Evolutionary conservation across 2,329 filamentous ascomycete genomes (phyloP).

Genomic region (Trichoderma polysporum): DNA sequence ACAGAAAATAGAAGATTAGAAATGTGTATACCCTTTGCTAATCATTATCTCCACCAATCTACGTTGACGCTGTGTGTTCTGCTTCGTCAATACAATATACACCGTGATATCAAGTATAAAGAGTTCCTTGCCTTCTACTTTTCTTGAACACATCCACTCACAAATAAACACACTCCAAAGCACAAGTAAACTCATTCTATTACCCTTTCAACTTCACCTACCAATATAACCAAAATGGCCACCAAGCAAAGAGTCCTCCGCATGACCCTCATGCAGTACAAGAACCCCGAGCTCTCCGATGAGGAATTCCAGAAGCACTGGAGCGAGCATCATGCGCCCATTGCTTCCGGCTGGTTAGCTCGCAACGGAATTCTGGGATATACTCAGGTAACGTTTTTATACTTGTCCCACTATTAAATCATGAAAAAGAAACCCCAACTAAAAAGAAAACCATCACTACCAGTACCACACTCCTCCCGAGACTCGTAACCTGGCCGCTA

Average conservation of each 20-base stretch:
- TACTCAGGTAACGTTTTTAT: background rate
- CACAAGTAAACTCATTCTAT: background rate
- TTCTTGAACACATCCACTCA: background rate
- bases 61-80: too few relatives aligned
- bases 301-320: background rate
- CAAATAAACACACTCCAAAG: background rate
- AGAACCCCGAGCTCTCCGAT: background rate
- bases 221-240: background rate
- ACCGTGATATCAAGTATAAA: background rate
- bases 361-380: background rate
- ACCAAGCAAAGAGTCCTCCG: background rate
- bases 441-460: background rate
- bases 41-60: too few relatives aligned
- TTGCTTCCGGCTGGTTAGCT: background rate
- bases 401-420: background rate
- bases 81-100: background rate
- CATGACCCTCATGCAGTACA: background rate
- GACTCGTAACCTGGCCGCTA: background rate
- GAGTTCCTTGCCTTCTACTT: background rate
- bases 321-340: background rate
- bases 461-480: background rate
- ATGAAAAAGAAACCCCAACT: background rate
- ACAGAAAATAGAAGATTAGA: background rate
- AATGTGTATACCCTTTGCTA: background rate
- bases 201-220: background rate